Evolutionary conservation across 345 rosid species (phyloP), one percentile per base, ranked within the genome.

Genomic region (Citrus glauca): DNA sequence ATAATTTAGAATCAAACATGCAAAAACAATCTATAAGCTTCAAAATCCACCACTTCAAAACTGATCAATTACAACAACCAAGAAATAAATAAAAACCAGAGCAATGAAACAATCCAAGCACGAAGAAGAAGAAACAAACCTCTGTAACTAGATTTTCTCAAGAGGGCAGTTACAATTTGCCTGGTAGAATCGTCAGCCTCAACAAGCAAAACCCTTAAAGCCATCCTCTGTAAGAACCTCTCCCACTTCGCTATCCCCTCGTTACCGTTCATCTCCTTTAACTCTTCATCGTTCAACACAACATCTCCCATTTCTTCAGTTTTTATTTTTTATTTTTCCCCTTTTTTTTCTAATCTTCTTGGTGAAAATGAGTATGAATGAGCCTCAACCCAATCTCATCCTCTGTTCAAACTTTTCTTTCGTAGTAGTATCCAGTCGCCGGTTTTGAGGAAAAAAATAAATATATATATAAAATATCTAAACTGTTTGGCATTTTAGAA

Each of bases 151-250:
- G 97, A 94, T 87, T 92, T 96, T 86, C 93, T 84, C 37, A 96
- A 94, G 60, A 96, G 93, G 70, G 97, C 97, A 57, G 95, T 63
- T 20, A 96, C 82, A 62, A 96, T 92, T 85, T 96, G 98, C 69
- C 99, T 84, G 13, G 99, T 96, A 0, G 97, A 96, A 83, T 94
- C 99, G 75, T 96, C 99, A 32, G 97, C 92, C 85, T 96, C 99
- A 5, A 94, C 95, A 3, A 96, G 87, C 86, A 96, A 82, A 27
- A 96, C 97, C 69, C 93, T 88, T 19, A 94, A 84, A 2, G 81
- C 87, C 81, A 92, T 90, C 77, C 75, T 88, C 0, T 94, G 95
- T 59, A 96, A 84, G 79, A 94, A 88, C 76, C 78, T 88, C 84
- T 87, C 97, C 97, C 97, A 88, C 82, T 81, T 88, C 73, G 86